These are phyloP conservation scores for Beverwykella pulmonaria DNA, from an alignment of 495 filamentous ascomycete species.

Conservation along the genomic window DNA sequence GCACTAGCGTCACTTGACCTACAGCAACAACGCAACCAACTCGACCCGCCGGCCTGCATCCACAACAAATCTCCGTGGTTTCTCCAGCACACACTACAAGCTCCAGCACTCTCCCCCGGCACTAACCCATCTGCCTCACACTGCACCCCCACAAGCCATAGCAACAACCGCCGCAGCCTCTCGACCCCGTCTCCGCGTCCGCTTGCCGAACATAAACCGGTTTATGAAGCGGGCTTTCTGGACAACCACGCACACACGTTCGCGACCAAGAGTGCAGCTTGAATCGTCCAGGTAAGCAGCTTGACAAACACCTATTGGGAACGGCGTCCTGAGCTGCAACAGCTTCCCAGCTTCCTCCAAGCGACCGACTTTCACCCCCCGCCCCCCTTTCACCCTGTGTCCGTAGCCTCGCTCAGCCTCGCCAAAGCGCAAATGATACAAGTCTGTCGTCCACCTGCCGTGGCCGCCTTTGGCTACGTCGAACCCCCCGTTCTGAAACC, in stretches of 20 bases:
- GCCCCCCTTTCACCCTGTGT: neutral
- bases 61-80: neutral
- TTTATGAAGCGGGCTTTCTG: too few species aligned
- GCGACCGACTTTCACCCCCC: neutral
- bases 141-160: neutral
- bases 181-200: neutral
- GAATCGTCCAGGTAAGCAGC: neutral
- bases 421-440: constrained; percentile 4
- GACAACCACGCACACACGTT: neutral
- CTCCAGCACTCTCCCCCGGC: neutral
- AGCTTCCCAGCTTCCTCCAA: neutral
- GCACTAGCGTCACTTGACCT: constrained; percentile 1
- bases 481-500: neutral
- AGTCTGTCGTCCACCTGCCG: constrained; percentile 4
- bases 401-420: neutral
- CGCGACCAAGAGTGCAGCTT: neutral
- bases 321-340: neutral
- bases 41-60: neutral
- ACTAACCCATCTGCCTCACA: too few species aligned
- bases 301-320: neutral
- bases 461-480: neutral
- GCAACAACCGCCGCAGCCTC: neutral
- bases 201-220: too few species aligned
- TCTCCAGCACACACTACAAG: neutral
- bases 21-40: neutral